Evolutionary conservation across 2,329 filamentous ascomycete genomes (phyloP).

Genomic region (Microsporum audouinii): DNA sequence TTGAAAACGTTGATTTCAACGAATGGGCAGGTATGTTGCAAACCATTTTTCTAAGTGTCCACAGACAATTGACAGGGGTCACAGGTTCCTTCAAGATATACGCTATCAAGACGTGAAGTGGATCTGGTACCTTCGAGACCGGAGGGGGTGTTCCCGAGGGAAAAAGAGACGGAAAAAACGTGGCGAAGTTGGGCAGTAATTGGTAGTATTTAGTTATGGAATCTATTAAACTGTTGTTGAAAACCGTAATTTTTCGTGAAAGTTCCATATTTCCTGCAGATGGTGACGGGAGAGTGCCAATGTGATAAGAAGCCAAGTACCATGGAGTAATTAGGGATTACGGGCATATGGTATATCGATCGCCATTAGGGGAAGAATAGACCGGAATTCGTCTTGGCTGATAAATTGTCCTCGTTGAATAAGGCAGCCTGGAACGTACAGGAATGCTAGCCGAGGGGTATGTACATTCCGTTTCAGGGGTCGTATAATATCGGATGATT

Average conservation of each 20-base stretch:
- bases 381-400: too few relatives aligned
- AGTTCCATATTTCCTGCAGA: too few relatives aligned
- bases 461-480: not conserved
- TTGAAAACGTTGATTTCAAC: conserved; percentile 36
- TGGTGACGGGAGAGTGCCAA: too few relatives aligned
- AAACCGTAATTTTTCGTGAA: too few relatives aligned
- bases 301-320: too few relatives aligned
- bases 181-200: not conserved
- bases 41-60: conserved; percentile 1
- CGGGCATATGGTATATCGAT: too few relatives aligned
- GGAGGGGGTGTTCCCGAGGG: not conserved
- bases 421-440: too few relatives aligned
- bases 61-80: not conserved
- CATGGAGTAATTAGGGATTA: too few relatives aligned
- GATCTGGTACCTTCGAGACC: not conserved
- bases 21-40: conserved; percentile 39
- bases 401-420: too few relatives aligned
- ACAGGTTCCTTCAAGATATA: conserved; percentile 42
- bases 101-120: conserved; percentile 39
- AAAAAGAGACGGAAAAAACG: not conserved
- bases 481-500: not conserved
- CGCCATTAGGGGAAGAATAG: too few relatives aligned
- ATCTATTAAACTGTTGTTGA: too few relatives aligned
- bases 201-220: not conserved
- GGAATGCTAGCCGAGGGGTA: too few relatives aligned